phyloP scores from a whole-genome alignment of 257 asterid genomes.

The Phtheirospermum japonicum region DNA sequence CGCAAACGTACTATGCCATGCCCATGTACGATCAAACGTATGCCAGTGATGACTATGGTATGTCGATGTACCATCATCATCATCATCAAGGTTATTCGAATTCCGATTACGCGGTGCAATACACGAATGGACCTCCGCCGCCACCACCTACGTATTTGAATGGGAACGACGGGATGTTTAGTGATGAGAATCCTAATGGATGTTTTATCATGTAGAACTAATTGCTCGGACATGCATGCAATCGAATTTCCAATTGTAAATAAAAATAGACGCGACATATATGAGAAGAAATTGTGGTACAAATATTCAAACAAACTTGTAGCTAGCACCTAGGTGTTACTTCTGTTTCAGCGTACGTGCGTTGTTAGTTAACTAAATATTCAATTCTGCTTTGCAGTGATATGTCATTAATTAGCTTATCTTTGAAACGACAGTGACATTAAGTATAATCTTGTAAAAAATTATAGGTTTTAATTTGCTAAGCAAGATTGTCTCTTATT shows the following conservation, averaged over 20 bases:
- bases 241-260: neutral
- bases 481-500: neutral
- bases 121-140: constrained; percentile 47
- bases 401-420: neutral
- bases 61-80: constrained; percentile 24
- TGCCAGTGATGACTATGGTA: constrained; percentile 47
- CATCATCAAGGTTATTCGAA: constrained; percentile 19
- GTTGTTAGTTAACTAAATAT: too few species aligned
- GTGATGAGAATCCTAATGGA: constrained; percentile 87
- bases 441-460: neutral
- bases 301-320: too few species aligned
- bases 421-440: neutral
- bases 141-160: constrained; percentile 39
- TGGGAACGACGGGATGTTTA: constrained; percentile 45
- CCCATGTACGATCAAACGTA: constrained; percentile 45
- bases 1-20: constrained; percentile 45
- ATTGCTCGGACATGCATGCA: neutral
- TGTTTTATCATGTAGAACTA: constrained; percentile 68
- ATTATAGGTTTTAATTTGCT: neutral
- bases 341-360: too few species aligned
- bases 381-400: neutral
- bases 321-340: too few species aligned
- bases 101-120: constrained; percentile 34
- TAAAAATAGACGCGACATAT: neutral
- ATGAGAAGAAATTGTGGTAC: neutral